Percentiles rank a stretch among this genome's conserved stretches.
These are phyloP conservation scores for Coix lacrymajobi DNA, from an alignment of 176 grass and related monocot species.

Conservation along the genomic window DNA sequence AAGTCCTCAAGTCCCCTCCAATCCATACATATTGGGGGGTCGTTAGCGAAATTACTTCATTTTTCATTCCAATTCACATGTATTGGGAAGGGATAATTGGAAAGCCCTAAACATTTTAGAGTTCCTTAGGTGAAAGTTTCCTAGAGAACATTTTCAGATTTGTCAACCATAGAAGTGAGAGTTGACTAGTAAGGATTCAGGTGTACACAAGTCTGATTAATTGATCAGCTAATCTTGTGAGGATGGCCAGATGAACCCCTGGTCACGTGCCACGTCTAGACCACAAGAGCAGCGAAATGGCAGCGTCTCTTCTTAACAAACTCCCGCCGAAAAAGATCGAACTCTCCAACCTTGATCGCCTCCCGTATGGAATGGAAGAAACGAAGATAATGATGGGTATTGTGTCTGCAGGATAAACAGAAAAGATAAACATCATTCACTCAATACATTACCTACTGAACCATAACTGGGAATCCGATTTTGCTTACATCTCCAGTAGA, in stretches of 20 bases:
- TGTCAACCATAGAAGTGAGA: background rate
- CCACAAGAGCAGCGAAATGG: slow-evolving; percentile 33
- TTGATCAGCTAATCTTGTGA: background rate
- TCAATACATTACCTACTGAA: background rate
- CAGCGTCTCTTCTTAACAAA: slow-evolving; percentile 57
- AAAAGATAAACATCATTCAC: background rate
- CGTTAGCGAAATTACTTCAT: background rate
- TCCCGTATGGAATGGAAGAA: slow-evolving; percentile 69
- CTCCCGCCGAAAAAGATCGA: slow-evolving; percentile 47
- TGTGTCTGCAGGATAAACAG: slow-evolving; percentile 59
- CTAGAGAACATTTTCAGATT: background rate
- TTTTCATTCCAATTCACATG: background rate
- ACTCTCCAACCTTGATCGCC: slow-evolving; percentile 60
- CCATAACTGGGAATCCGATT: background rate
- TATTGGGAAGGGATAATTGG: background rate
- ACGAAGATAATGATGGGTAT: slow-evolving; percentile 84
- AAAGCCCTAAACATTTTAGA: background rate
- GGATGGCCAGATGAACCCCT: background rate
- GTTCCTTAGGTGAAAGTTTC: background rate
- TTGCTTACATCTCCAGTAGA: slow-evolving; percentile 92
- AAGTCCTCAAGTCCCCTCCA: too few relatives aligned
- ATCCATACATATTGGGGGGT: background rate
- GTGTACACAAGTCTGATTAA: background rate
- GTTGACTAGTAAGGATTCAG: background rate
- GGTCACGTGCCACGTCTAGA: slow-evolving; percentile 21